Base-by-base conservation (phyloP, 768 basidiomycete genomes). In the Podaxis sp. region DNA sequence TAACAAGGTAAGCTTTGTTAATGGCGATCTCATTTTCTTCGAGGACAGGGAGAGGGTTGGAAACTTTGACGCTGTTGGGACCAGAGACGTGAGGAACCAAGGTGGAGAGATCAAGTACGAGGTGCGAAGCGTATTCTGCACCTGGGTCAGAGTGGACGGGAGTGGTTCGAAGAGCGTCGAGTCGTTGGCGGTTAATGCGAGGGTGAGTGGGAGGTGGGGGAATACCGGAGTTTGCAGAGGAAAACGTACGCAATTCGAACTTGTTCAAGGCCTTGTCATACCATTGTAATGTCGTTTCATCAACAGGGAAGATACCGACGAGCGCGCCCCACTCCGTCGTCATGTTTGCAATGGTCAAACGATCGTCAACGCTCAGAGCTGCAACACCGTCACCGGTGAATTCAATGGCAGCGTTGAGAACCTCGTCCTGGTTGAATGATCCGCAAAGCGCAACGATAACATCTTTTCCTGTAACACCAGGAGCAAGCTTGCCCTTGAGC, bases 321-420 rank as follows among this genome's bases (percentile, higher is more conserved):
- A 99, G 84, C 2, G 97, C 97, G 49, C 97, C 97, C 97, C 97
- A 99, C 75, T 99, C 97, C 33, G 97, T 99, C 4, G 97, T 99
- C 97, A 99, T 99, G 75, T 99, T 99, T n/a, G 95, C 82, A 67
- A 99, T 99, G 0, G 96, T 96, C 51, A 99, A 82, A 46, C 97
- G 86, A 68, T 99, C 96, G 71, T 99, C 96, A 59, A 99, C 84
- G 3, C 85, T 76, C 54, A 99, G 80, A 17, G 86, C 81, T 17
- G 84, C 71, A 10, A 98, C 82, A 26, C 97, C 97, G 37, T 92
- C 88, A 11, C 97, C 97, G 0, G 89, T 87, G 73, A 99, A 99
- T 74, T 99, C 97, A 73, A 99, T 88, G 1, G 96, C 97, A 28
- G 91, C 91, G 70, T 99, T 99, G 52, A 99, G 82, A 2, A 99